Evolutionary conservation across 139 green algal genomes (phyloP), one percentile per base, ranked within the genome.

Genomic region (Chlorella sp.): DNA sequence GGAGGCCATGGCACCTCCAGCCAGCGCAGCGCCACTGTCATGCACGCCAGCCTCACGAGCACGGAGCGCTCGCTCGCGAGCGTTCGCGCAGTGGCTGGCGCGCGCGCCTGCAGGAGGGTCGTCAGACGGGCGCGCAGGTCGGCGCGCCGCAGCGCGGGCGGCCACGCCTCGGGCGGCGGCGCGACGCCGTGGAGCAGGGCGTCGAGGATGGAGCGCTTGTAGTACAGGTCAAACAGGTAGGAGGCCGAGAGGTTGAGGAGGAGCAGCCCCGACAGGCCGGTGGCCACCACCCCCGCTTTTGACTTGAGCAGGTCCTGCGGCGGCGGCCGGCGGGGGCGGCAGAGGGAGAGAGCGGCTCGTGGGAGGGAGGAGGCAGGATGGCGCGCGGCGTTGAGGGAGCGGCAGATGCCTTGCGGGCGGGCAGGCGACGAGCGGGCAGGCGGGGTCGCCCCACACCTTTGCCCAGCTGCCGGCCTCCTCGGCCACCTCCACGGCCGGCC

Each of bases 151-250:
- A 75, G 69, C 53, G 41, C 50, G 5, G 69, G 69, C 3, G 69
- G 53, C 5, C n/a, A n/a, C n/a, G 69, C 21, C 69, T 50, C 21
- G 27, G 69, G 51, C 51, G 69, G 69, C 38, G 69, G 69, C 69
- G 66, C 38, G 53, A 75, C 69, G 15, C 69, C 69, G 29, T 33
- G 53, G 14, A 75, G 53, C 35, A 75, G 38, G 7, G 53, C 66
- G 38, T 75, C 69, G 40, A 75, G 40, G n/a, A 75, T 75, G 69
- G 19, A 56, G 31, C 55, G n/a, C 27, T 55, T 33, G 27, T 78
- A 78, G 35, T 64, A 78, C 27, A 23, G 59, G 46, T 51, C 35
- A 17, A 40, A 71, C 4, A 36, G 46, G 3, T 40, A 19, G 0
- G 35, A 35, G 36, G 31, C 29, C 23, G 36, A 60, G 33, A 45